A percentile compares a stretch with the other conserved stretches of the same genome.
These are phyloP conservation scores for Fraxinus floribunda DNA, from an alignment of 305 asterid species.

Conservation along the genomic window DNA sequence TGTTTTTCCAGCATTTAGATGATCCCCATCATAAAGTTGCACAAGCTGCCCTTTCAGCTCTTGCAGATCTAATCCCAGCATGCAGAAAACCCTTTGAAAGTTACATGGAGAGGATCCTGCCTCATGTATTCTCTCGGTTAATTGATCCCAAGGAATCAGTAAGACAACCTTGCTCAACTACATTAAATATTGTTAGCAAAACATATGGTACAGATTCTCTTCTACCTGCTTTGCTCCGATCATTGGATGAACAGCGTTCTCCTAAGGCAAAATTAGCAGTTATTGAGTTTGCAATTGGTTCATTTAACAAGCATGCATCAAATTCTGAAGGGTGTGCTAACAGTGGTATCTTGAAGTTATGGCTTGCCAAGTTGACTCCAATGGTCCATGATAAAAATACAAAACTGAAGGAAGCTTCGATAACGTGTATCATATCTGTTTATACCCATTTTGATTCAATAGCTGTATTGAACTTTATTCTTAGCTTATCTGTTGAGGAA, in stretches of 20 bases:
- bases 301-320: conserved; percentile 81
- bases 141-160: conserved; percentile 97
- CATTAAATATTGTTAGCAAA: conserved; percentile 85
- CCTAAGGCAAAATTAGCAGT: conserved; percentile 99
- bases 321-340: conserved; percentile 85
- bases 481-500: conserved; percentile 92
- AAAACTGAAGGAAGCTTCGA: conserved; percentile 92
- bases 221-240: conserved; percentile 92
- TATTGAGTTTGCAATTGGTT: conserved; percentile 88
- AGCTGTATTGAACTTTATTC: conserved; percentile 77
- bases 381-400: conserved; percentile 88
- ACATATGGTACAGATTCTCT: conserved; percentile 90
- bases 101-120: conserved; percentile 95
- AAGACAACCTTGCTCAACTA: conserved; percentile 92
- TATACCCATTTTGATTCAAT: conserved; percentile 80
- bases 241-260: conserved; percentile 97
- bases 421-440: conserved; percentile 83
- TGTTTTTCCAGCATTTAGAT: conserved; percentile 97
- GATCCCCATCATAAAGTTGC: conserved; percentile 99
- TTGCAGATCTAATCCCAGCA: conserved; percentile 93
- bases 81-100: conserved; percentile 96
- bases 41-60: conserved; percentile 97
- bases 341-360: conserved; percentile 85
- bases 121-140: conserved; percentile 96
- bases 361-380: conserved; percentile 91